These are phyloP conservation scores for Naegleria lovaniensis DNA, from an alignment of 208 protist species.

Conservation along the genomic window DNA sequence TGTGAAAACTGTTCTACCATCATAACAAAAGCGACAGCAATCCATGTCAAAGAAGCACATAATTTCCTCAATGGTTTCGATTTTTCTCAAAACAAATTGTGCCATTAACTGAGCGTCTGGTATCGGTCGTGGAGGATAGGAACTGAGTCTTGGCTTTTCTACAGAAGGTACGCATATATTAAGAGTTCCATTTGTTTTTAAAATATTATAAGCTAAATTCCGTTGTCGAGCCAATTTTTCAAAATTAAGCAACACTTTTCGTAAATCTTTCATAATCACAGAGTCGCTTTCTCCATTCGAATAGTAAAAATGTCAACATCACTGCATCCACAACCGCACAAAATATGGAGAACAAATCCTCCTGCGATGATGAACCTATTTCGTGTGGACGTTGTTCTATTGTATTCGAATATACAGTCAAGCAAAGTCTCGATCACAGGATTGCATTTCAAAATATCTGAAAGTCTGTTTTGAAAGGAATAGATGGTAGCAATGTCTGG, in stretches of 20 bases:
- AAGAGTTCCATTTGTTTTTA: background rate
- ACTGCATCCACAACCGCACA: background rate
- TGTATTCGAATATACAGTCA: background rate
- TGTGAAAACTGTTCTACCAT: background rate
- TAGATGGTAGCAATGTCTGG: too few species aligned
- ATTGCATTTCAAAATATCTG: too few species aligned
- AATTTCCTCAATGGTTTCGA: background rate
- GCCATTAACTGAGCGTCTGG: background rate
- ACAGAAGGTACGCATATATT: background rate
- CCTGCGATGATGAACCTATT: background rate
- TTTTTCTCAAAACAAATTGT: conserved; percentile 8
- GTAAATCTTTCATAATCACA: background rate
- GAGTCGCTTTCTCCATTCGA: background rate
- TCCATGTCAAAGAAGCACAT: background rate
- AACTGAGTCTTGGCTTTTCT: background rate
- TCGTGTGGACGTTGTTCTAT: background rate
- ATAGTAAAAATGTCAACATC: background rate
- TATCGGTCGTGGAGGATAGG: background rate
- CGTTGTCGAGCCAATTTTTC: background rate
- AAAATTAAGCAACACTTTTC: background rate
- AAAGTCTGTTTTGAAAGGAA: too few species aligned
- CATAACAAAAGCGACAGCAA: background rate
- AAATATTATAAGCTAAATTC: background rate
- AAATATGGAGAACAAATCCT: background rate
- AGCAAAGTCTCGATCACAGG: too few species aligned